Conservation (phyloP, 805 yeast genomes). For the Grigorovia jiainica region DNA sequence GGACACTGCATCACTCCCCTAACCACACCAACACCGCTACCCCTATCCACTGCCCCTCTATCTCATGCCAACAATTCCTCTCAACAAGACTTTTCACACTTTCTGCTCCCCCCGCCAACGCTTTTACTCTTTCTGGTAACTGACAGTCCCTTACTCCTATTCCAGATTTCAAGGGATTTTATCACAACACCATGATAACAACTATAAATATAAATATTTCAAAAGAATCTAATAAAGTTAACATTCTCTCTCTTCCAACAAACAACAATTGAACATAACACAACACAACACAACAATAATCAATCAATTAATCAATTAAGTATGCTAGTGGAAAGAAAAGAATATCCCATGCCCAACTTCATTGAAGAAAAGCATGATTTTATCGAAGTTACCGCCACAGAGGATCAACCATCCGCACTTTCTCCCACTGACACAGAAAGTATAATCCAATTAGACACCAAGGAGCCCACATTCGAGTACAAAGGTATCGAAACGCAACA, state of each 20-base stretch:
- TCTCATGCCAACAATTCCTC: no score
- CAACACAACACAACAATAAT: neutral
- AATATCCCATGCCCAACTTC: conserved; percentile 3
- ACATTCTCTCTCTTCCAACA: neutral
- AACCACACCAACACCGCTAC: no score
- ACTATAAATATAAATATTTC: neutral
- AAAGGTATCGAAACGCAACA: conserved; percentile 6
- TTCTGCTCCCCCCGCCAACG: no score
- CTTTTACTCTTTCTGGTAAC: no score
- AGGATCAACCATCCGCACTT: conserved; percentile 7
- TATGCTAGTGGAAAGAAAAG: neutral
- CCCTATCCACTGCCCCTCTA: no score
- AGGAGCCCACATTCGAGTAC: conserved; percentile 2
- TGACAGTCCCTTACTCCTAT: neutral
- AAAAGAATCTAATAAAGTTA: neutral
- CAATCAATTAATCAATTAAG: neutral
- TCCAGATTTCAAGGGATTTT: neutral
- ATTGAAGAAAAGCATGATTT: conserved; percentile 3
- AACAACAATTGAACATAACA: neutral
- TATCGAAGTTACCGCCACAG: conserved; percentile 1
- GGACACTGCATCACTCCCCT: no score
- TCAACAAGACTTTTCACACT: no score
- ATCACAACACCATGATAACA: no score
- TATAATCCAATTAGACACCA: neutral
- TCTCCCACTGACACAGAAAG: neutral